Conservation (phyloP, 1,139 yeast species). For the Candida smagusa region DNA sequence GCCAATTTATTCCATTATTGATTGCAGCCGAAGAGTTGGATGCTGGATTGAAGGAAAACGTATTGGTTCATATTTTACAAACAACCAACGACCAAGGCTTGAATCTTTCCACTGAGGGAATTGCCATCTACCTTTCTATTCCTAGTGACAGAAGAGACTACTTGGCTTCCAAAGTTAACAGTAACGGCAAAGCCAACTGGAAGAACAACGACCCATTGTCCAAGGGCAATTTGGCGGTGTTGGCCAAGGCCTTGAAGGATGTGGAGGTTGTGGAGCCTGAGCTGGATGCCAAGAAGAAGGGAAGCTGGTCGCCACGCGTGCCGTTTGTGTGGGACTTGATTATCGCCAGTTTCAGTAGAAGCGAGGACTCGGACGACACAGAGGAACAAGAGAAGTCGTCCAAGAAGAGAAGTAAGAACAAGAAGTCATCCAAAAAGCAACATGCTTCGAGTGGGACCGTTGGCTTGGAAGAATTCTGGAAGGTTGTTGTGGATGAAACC, state of each 20-base stretch:
- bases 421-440: slow-evolving; percentile 25
- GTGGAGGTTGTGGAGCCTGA: slow-evolving; percentile 38
- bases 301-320: slow-evolving; percentile 73
- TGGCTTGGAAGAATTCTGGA: slow-evolving; percentile 73
- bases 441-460: slow-evolving; percentile 17
- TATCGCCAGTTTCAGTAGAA: slow-evolving; percentile 34
- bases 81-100: slow-evolving; percentile 52
- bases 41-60: slow-evolving; percentile 13
- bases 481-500: slow-evolving; percentile 71
- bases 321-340: slow-evolving; percentile 85
- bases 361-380: slow-evolving; percentile 14
- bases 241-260: slow-evolving; percentile 68
- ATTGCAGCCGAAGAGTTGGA: slow-evolving; percentile 3
- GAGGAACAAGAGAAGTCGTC: slow-evolving; percentile 17
- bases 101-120: slow-evolving; percentile 72
- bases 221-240: slow-evolving; percentile 57
- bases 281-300: slow-evolving; percentile 39
- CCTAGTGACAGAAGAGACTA: slow-evolving; percentile 29
- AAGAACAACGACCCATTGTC: slow-evolving; percentile 69
- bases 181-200: slow-evolving; percentile 49
- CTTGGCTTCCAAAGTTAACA: slow-evolving; percentile 21
- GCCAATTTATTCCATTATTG: slow-evolving; percentile 38
- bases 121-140: slow-evolving; percentile 63
- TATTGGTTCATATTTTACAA: slow-evolving; percentile 32
- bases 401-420: slow-evolving; percentile 25